Evolutionary conservation across 345 rosid genomes (phyloP), one percentile per base, ranked within the genome.

Genomic region (Nephelium lappaceum): DNA sequence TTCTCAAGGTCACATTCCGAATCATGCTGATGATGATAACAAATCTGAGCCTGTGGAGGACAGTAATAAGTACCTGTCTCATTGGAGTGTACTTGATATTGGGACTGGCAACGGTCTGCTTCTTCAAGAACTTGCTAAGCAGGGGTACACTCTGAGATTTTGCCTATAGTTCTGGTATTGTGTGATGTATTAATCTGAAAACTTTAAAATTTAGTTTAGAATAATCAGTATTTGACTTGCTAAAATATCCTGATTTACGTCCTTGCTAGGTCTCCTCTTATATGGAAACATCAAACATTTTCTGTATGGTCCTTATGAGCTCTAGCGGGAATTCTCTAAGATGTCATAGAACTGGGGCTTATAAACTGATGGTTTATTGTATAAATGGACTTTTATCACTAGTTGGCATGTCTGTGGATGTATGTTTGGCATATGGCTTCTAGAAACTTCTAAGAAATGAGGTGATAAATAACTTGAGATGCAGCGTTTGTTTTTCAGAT

Each of bases 41-140:
- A 87, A 82, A 77, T 73, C 83, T n/a, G 90, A 89, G 67, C 76
- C 80, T 58, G 81, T 81, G 85, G 91, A 88, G 77, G 88, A 86
- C 69, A 86, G 39, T 77, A 88, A 85, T 62, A 88, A 91, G 78
- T 85, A 82, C 84, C 84, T 94, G 89, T 84, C 91, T 82, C 51
- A 74, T 79, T 94, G 99, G 99, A 92, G 88, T 86, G 95, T 94
- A 65, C 99, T 96, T 80, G 99, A 96, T 77, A 81, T 96, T 81
- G 99, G 99, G 82, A 96, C 98, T 23, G 98, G 98, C 76, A 96
- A 96, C 83, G 99, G 98, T 75, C 84, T 96, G 76, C 96, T 96
- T 49, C 99, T 94, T 83, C 99, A 96, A 80, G 93, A 91, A 86
- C 94, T 96, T 87, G 88, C 95, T 82, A 96, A 94, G 85, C 93